Percentiles rank a stretch among this genome's conserved stretches.
phyloP scores from a whole-genome alignment of 2,329 filamentous ascomycete genomes.

The Apiospora malaysiana region DNA sequence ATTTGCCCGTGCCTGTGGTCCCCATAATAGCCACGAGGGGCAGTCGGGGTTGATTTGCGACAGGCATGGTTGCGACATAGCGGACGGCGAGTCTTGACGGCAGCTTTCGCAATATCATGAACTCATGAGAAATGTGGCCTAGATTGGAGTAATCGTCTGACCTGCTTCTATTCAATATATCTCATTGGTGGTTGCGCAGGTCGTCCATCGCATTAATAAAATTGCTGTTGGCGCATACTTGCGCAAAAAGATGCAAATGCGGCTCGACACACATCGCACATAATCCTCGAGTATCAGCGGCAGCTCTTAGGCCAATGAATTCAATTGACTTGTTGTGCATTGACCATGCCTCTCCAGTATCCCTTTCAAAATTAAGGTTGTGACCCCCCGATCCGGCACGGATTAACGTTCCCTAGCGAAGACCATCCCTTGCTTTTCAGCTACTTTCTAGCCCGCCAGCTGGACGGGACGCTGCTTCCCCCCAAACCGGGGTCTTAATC shows the following conservation, averaged over 20 bases:
- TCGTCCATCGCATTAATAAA: neutral
- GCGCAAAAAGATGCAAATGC: too few relatives aligned
- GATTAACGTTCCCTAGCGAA: conserved; percentile 12
- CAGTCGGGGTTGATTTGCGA: conserved; percentile 46
- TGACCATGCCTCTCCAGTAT: neutral
- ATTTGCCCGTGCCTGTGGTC: conserved; percentile 82
- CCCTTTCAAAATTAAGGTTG: conserved; percentile 9
- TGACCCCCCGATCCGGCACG: conserved; percentile 4
- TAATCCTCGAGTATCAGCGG: neutral
- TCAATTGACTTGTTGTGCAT: neutral
- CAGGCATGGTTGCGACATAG: conserved; percentile 45
- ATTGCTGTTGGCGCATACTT: neutral
- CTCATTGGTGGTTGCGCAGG: neutral
- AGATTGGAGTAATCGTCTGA: neutral
- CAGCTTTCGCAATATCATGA: conserved; percentile 1
- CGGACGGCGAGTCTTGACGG: conserved; percentile 25
- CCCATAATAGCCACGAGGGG: conserved; percentile 84
- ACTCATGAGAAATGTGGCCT: neutral
- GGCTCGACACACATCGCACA: neutral
- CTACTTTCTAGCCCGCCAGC: neutral
- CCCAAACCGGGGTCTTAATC: conserved; percentile 16
- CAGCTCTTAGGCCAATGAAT: neutral
- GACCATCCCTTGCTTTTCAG: conserved; percentile 1
- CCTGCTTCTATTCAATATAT: too few relatives aligned
- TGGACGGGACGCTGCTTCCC: neutral